A percentile compares a stretch with the other conserved stretches of the same genome.
These are phyloP conservation scores for Psilocybe azurescens DNA, from an alignment of 768 basidiomycete genomes.

Conservation along the genomic window DNA sequence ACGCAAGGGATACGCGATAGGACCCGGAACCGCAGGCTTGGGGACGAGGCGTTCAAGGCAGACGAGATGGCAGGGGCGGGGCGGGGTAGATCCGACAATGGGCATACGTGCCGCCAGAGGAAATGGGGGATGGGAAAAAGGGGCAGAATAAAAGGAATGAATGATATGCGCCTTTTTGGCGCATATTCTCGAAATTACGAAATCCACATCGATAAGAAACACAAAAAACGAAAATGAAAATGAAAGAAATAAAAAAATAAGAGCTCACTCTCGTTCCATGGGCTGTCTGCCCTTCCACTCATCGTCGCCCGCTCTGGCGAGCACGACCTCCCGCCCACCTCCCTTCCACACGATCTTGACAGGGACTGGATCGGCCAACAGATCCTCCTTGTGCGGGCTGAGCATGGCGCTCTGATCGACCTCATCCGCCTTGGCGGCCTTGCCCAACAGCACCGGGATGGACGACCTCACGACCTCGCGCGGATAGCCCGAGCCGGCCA, in stretches of 20 bases:
- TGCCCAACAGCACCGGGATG: slow-evolving; percentile 57
- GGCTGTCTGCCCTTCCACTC: slow-evolving; percentile 74
- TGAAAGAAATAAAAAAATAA: slow-evolving; percentile 10
- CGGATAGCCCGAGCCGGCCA: slow-evolving; percentile 20
- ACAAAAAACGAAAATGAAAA: slow-evolving; percentile 10
- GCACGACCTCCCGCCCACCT: slow-evolving; percentile 64
- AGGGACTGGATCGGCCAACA: slow-evolving; percentile 35
- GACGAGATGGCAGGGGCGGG: neutral
- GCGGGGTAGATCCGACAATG: neutral
- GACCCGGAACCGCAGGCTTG: neutral
- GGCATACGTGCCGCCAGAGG: no score
- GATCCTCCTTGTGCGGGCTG: slow-evolving; percentile 22
- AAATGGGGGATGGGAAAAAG: no score
- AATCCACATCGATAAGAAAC: slow-evolving; percentile 11
- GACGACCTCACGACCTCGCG: slow-evolving; percentile 64
- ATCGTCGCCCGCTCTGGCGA: slow-evolving; percentile 76
- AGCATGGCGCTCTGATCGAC: slow-evolving; percentile 12
- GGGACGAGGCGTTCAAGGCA: neutral
- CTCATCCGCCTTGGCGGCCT: slow-evolving; percentile 34
- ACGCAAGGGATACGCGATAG: neutral
- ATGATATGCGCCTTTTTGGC: no score
- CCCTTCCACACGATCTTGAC: slow-evolving; percentile 72
- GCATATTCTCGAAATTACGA: neutral
- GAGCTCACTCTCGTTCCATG: slow-evolving; percentile 69
- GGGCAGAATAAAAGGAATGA: no score